Conservation (phyloP, 2,329 filamentous ascomycete species). For the Neobulgaria alba region DNA sequence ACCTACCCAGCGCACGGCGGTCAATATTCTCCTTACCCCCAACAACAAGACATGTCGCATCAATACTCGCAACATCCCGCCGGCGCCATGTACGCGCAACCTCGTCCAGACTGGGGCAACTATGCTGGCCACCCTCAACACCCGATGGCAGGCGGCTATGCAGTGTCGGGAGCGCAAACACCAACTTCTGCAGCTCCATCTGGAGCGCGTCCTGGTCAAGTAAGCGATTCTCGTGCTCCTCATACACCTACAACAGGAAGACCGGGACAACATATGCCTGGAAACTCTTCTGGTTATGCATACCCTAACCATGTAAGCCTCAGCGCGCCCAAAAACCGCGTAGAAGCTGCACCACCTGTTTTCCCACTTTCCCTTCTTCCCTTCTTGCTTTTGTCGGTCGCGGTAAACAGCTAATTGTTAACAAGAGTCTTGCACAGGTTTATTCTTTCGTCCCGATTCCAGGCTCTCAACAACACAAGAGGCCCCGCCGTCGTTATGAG, state of each 20-base stretch:
- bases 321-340: background rate
- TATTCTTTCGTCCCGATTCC: conserved; percentile 98
- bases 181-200: conserved; percentile 46
- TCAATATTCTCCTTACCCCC: conserved; percentile 82
- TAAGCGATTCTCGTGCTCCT: conserved; percentile 33
- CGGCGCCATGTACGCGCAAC: conserved; percentile 56
- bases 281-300: background rate
- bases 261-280: no score
- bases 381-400: no score
- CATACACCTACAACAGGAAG: background rate
- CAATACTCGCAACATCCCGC: conserved; percentile 55
- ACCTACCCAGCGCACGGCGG: conserved; percentile 67
- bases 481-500: conserved; percentile 86
- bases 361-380: background rate
- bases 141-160: conserved; percentile 27
- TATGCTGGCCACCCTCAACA: conserved; percentile 44
- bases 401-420: conserved; percentile 19
- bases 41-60: conserved; percentile 74
- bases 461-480: conserved; percentile 93
- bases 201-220: conserved; percentile 48
- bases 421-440: conserved; percentile 58
- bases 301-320: conserved; percentile 5
- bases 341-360: background rate
- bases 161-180: conserved; percentile 31
- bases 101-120: conserved; percentile 66